Conservation (phyloP, 768 basidiomycete species). For the Amanita exitialis region DNA sequence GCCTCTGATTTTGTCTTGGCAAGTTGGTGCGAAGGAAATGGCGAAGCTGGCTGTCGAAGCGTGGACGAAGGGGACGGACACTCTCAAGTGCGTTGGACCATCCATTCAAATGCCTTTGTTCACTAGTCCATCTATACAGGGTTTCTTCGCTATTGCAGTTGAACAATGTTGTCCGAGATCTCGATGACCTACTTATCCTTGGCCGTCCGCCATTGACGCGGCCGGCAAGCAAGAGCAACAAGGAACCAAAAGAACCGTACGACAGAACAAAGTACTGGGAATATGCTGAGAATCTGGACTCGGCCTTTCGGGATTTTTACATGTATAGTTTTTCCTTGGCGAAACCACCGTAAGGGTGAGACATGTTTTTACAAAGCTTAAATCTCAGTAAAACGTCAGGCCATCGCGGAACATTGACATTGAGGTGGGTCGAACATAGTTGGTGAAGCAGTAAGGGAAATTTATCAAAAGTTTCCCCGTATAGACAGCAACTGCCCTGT, state of each 20-base stretch:
- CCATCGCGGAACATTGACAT: slow-evolving; percentile 72
- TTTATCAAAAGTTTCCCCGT: neutral
- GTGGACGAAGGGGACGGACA: slow-evolving; percentile 50
- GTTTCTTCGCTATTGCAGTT: slow-evolving; percentile 38
- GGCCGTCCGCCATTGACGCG: slow-evolving; percentile 33
- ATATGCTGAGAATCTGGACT: slow-evolving; percentile 37
- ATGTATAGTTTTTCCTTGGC: slow-evolving; percentile 59
- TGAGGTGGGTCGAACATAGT: slow-evolving; percentile 41
- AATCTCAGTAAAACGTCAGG: slow-evolving; percentile 22
- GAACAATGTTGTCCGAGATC: slow-evolving; percentile 40
- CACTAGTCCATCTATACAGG: slow-evolving; percentile 14
- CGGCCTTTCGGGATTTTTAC: slow-evolving; percentile 59
- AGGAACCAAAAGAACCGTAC: slow-evolving; percentile 41
- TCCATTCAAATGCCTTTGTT: neutral
- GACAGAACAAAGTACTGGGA: slow-evolving; percentile 39
- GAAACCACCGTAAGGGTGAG: slow-evolving; percentile 53
- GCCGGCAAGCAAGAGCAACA: slow-evolving; percentile 14
- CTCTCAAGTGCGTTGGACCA: slow-evolving; percentile 22
- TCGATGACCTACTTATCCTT: slow-evolving; percentile 53
- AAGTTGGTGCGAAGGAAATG: slow-evolving; percentile 61
- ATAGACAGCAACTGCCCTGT: slow-evolving; percentile 63
- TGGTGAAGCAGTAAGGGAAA: neutral
- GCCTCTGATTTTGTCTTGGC: slow-evolving; percentile 72
- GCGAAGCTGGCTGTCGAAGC: slow-evolving; percentile 58
- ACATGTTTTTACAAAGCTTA: neutral